Conservation (phyloP, 176 grass and related monocot species). For the Olyra latifolia region DNA sequence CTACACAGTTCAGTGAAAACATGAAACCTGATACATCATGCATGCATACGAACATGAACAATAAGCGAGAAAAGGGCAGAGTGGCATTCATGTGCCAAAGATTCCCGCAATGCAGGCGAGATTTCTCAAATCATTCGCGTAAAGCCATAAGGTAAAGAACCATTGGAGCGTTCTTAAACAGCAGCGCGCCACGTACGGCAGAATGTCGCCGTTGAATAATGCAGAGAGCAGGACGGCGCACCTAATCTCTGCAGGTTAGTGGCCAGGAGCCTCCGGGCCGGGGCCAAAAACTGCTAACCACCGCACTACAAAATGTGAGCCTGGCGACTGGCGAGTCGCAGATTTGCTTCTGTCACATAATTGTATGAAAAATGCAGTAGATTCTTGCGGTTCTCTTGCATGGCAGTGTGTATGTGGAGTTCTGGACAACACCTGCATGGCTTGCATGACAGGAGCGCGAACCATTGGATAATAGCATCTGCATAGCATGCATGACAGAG, state of each 20-base stretch:
- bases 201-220: conserved; percentile 30
- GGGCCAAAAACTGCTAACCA: conserved; percentile 34
- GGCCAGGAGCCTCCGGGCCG: not conserved
- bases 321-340: not conserved
- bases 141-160: conserved; percentile 40
- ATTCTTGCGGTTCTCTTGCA: conserved; percentile 9
- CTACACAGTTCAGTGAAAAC: not conserved
- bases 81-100: conserved; percentile 27
- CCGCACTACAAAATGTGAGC: conserved; percentile 36
- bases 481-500: conserved; percentile 20
- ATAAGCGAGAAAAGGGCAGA: not conserved
- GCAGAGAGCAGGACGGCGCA: conserved; percentile 14
- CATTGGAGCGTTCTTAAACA: conserved; percentile 17
- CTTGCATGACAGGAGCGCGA: conserved; percentile 28
- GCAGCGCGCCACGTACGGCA: not conserved
- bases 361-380: conserved; percentile 12
- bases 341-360: not conserved
- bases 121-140: conserved; percentile 23
- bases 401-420: not conserved
- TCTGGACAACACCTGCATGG: not conserved
- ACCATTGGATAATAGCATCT: no score
- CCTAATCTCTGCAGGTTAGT: conserved; percentile 37
- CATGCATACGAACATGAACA: not conserved
- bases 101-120: conserved; percentile 16
- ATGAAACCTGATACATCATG: not conserved